Evolutionary conservation across 2,329 filamentous ascomycete species (phyloP).

Genomic region (Cladosporium oxysporum): DNA sequence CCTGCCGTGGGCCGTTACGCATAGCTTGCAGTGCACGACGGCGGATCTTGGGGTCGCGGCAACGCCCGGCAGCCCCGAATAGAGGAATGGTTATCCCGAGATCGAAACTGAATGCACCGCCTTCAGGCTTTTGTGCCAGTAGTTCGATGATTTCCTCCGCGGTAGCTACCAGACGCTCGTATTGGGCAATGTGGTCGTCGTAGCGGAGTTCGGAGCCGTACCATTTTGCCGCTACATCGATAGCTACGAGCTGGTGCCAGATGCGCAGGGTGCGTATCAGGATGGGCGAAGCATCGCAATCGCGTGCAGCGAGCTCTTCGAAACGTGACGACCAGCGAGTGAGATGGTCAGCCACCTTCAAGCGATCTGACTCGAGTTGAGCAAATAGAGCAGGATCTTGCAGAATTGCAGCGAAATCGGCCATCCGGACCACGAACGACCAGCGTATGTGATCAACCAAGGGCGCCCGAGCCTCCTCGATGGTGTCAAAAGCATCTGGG

Average conservation of each 20-base stretch:
- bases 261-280: constrained; percentile 18
- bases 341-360: constrained; percentile 8
- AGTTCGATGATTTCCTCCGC: constrained; percentile 20
- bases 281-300: neutral
- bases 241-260: constrained; percentile 22
- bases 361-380: neutral
- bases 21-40: constrained; percentile 24
- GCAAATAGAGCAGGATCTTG: neutral
- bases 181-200: constrained; percentile 17
- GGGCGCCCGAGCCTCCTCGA: constrained; percentile 22
- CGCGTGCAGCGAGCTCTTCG: constrained; percentile 6
- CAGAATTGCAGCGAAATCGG: neutral
- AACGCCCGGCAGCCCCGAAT: constrained; percentile 22
- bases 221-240: constrained; percentile 10
- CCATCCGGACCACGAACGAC: neutral
- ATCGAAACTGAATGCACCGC: constrained; percentile 25
- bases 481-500: constrained; percentile 20
- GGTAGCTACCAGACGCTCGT: constrained; percentile 15
- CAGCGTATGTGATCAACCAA: constrained; percentile 22
- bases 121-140: neutral
- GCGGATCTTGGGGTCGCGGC: constrained; percentile 25
- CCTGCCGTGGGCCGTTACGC: constrained; percentile 22
- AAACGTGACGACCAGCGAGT: constrained; percentile 22
- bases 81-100: constrained; percentile 23
- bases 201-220: constrained; percentile 14